These are phyloP conservation scores for Termitomyces sp. DNA, from an alignment of 768 basidiomycete genomes.

Conservation along the genomic window DNA sequence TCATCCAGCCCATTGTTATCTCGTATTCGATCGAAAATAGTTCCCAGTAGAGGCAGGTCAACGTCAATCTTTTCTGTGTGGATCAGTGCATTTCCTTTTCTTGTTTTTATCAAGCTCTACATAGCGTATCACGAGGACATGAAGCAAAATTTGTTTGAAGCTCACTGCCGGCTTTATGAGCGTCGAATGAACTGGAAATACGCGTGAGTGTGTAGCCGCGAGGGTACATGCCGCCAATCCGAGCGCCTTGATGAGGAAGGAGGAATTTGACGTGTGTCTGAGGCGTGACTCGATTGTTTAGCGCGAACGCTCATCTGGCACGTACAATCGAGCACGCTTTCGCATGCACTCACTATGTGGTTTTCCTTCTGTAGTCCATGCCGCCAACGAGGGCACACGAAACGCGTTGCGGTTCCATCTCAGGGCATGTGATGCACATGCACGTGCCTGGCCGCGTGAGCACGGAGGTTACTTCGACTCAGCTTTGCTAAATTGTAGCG, in stretches of 20 bases:
- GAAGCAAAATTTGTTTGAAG: background rate
- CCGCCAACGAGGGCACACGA: no score
- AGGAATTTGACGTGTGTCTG: slow-evolving; percentile 45
- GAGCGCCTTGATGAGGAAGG: no score
- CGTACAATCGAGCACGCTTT: no score
- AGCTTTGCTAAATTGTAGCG: no score
- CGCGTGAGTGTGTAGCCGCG: slow-evolving; percentile 7
- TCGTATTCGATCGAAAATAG: slow-evolving; percentile 32
- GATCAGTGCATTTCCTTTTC: background rate
- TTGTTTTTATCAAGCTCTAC: background rate
- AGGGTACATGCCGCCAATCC: slow-evolving; percentile 23
- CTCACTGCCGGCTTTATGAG: background rate
- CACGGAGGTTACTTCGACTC: no score
- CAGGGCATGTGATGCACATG: no score
- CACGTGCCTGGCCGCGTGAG: background rate
- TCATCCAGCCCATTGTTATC: slow-evolving; percentile 68
- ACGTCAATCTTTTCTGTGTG: background rate
- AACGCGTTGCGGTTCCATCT: no score
- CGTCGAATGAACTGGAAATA: slow-evolving; percentile 8
- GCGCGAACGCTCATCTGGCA: no score
- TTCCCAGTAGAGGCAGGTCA: slow-evolving; percentile 12
- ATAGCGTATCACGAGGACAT: background rate
- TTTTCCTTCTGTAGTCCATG: no score
- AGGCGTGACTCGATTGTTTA: slow-evolving; percentile 44
- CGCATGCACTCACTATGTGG: no score